These are phyloP conservation scores for Thelonectria blattea DNA, from an alignment of 2,329 filamentous ascomycete species.

Conservation along the genomic window DNA sequence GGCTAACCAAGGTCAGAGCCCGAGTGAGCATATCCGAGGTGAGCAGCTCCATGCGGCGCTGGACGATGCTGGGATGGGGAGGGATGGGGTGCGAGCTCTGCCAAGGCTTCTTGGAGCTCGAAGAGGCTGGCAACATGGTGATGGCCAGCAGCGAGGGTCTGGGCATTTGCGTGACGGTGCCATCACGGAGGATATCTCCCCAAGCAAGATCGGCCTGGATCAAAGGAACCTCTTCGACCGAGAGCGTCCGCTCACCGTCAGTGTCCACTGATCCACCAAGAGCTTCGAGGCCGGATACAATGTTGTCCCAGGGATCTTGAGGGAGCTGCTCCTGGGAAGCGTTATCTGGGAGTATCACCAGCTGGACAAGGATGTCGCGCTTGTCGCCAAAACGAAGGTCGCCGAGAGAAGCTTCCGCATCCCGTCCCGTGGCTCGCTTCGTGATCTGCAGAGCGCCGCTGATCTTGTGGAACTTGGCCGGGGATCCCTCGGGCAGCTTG, in stretches of 20 bases:
- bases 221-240: slow-evolving; percentile 91
- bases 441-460: slow-evolving; percentile 95
- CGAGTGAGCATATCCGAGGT: slow-evolving; percentile 98
- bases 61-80: slow-evolving; percentile 92
- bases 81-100: slow-evolving; percentile 80
- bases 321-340: slow-evolving; percentile 82
- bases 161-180: slow-evolving; percentile 82
- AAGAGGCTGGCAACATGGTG: slow-evolving; percentile 82
- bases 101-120: slow-evolving; percentile 70
- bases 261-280: slow-evolving; percentile 86
- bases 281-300: slow-evolving; percentile 93
- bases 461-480: slow-evolving; percentile 98
- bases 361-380: slow-evolving; percentile 88
- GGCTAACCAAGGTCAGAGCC: slow-evolving; percentile 86
- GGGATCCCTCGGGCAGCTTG: slow-evolving; percentile 91
- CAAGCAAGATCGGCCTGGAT: slow-evolving; percentile 95
- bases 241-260: slow-evolving; percentile 81
- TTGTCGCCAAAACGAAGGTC: slow-evolving; percentile 97
- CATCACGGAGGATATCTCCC: slow-evolving; percentile 91
- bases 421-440: slow-evolving; percentile 91
- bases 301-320: slow-evolving; percentile 95
- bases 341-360: slow-evolving; percentile 89
- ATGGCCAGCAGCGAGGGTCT: slow-evolving; percentile 92
- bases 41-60: slow-evolving; percentile 94
- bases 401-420: slow-evolving; percentile 90